Evolutionary conservation across 495 filamentous ascomycete species (phyloP), one percentile per base, ranked within the genome.

Genomic region (Talaromyces thailandensis): DNA sequence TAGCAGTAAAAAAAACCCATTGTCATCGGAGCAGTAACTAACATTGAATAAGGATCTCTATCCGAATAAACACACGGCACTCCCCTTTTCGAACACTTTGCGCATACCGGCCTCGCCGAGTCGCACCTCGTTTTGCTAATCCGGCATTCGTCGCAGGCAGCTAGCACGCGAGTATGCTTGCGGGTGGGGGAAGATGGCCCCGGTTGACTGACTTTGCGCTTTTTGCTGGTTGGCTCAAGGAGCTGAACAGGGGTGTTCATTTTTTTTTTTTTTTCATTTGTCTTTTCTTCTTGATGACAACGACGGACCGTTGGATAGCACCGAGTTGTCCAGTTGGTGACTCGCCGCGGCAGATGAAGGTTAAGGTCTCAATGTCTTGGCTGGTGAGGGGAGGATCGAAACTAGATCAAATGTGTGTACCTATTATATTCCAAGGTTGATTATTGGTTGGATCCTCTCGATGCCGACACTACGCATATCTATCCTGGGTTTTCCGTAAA

Each of bases 201-300:
- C 18, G 50, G 8, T 64, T 92, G 85, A 18, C 94, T 94, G 51
- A 98, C 97, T 77, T 88, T 93, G 71, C 93, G 88, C 83, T 93
- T 94, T 78, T 92, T 92, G 29, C 92, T 85, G 2, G 92, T 96
- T 1, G 84, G 84, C 8, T 26, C 50, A 8, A 52, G 4, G 7
- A 52, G 14, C 50, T 5, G 21, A 26, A 25, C 50, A 26, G 50
- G n/a, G 50, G 18, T 26, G 4, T 26, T 7, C 50, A 52, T 52
- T 11, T 52, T 12, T 23, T 52, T 52, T 6, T 52, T 11, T 52
- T 12, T 23, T 52, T 52, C 5, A 21, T 21, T 11, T 52, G n/a
- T 11, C 50, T 52, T 25, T 4, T 25, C 48, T 52, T 52, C n/a
- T 52, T 14, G 23, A 52, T 52, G 50, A 52, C 14, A 16, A 52